Conservation (phyloP, 192 early-diverging fungal genomes). For the Piromyces sp. region DNA sequence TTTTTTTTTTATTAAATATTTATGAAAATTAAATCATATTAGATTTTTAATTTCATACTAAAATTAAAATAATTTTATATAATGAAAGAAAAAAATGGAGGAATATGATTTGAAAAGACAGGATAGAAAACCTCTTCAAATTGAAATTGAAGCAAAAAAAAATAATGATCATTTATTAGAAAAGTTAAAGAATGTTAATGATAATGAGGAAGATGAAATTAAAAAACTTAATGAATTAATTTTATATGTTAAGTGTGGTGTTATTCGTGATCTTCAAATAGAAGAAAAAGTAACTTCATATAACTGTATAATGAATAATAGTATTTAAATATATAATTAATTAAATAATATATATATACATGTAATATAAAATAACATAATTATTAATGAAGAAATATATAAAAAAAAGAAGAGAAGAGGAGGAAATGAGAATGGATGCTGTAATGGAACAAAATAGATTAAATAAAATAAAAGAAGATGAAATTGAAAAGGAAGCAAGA, state of each 20-base stretch:
- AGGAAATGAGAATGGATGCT: not conserved
- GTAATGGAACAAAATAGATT: not conserved
- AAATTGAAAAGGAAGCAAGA: not conserved
- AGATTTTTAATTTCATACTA: too few relatives aligned
- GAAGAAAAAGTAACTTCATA: constrained; percentile 26
- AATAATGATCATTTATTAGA: not conserved
- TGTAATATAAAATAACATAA: too few relatives aligned
- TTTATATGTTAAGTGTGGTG: constrained; percentile 45
- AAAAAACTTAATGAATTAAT: constrained; percentile 48
- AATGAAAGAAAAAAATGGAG: not conserved
- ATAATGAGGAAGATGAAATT: constrained; percentile 49
- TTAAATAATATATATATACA: too few relatives aligned
- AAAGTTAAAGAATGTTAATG: not conserved
- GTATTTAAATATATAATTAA: too few relatives aligned
- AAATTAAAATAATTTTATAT: too few relatives aligned
- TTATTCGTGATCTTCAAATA: constrained; percentile 36
- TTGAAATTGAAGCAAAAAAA: not conserved
- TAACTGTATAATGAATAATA: too few relatives aligned
- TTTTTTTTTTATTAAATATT: not conserved
- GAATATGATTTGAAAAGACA: not conserved
- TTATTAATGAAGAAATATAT: not conserved
- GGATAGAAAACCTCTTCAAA: not conserved
- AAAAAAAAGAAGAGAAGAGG: not conserved
- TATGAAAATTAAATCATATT: too few relatives aligned
- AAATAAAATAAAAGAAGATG: not conserved